Percentiles rank a stretch among this genome's conserved stretches.
phyloP scores from a whole-genome alignment of 1,284 basidiomycete species.

The Malassezia caprae region DNA sequence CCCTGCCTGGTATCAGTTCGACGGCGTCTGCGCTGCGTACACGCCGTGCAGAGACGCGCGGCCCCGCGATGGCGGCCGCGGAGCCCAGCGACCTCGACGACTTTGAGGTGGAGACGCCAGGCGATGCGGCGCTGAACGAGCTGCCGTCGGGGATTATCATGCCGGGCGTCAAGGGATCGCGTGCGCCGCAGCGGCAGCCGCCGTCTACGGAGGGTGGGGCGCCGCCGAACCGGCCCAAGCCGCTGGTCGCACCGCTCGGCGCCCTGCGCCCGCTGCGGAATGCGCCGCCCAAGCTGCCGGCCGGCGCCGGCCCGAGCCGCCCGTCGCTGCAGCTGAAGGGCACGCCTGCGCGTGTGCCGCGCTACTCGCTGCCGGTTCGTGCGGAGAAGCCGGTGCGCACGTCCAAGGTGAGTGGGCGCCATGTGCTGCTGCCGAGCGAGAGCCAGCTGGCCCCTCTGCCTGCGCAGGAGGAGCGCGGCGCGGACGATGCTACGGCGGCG shows the following conservation, averaged over 20 bases:
- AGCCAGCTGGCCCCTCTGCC: slow-evolving; percentile 74
- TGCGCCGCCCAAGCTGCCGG: slow-evolving; percentile 3
- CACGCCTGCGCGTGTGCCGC: slow-evolving; percentile 37
- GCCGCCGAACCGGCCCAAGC: neutral
- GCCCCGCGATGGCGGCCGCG: slow-evolving; percentile 1
- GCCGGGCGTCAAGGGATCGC: slow-evolving; percentile 20
- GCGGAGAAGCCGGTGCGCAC: slow-evolving; percentile 58
- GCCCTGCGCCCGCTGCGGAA: slow-evolving; percentile 1
- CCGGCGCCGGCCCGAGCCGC: slow-evolving; percentile 13
- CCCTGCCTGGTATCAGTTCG: slow-evolving; percentile 39
- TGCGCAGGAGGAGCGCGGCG: slow-evolving; percentile 38
- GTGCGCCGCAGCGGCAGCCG: slow-evolving; percentile 9
- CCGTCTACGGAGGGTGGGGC: slow-evolving; percentile 7
- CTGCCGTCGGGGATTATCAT: slow-evolving; percentile 29
- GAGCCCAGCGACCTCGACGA: slow-evolving; percentile 23
- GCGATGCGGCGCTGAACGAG: slow-evolving; percentile 29
- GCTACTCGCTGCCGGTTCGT: slow-evolving; percentile 45
- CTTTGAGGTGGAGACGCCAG: slow-evolving; percentile 35
- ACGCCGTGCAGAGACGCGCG: slow-evolving; percentile 19
- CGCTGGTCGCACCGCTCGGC: slow-evolving; percentile 6
- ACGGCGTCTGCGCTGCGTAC: slow-evolving; percentile 39
- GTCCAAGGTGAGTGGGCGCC: slow-evolving; percentile 82
- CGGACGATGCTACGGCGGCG: slow-evolving; percentile 18
- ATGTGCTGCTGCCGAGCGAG: slow-evolving; percentile 78
- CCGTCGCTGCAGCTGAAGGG: slow-evolving; percentile 29